Base-by-base conservation (phyloP, 75 land plant genomes). In the Cunninghamia lanceolata region DNA sequence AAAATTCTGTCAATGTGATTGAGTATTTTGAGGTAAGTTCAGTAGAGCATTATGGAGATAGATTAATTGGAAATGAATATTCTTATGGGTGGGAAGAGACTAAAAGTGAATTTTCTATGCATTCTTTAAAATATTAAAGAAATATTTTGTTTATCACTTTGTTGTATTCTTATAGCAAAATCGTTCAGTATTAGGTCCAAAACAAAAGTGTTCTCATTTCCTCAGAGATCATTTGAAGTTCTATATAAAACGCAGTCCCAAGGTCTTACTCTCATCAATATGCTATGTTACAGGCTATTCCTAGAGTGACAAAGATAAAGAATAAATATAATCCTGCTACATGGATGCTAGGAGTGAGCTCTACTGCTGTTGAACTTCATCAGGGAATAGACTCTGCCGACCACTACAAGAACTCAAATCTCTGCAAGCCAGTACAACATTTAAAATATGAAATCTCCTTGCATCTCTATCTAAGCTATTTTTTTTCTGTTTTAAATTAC, bases 261-360 rank as follows among this genome's bases (percentile, higher is more conserved):
- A 68, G 0, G 11, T 28, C 32, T 68, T n/a, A n/a, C 16, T 68
- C 73, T 68, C 9, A 68, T 68, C 32, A 8, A n/a, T 28, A 30
- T 30, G 73, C 32, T 6, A 28, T 68, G n/a, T 39, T 40, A 39
- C 82, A 79, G 82, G 46, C 82, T 21, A 79, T 79, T 43, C 47
- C 82, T 79, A 47, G 46, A 79, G 30, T 79, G n/a, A 19, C 88
- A 47, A 35, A 54, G 5, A 91, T 91, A 25, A 86, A 28, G 68
- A 74, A 79, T 36, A 88, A 90, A 34, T 87, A 89, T 25, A 91
- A 91, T 85, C 92, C 92, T 14, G 92, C 92, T 46, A 91, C 92
- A 46, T 91, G 92, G 92, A 91, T 91, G 92, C 54, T 91, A 59
- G 91, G 87, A 85, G 90, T 89, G 40, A 87, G 86, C 36, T 84